Evolutionary conservation across 805 yeast genomes (phyloP).

Genomic region (Cyberlindnera suaveolens): DNA sequence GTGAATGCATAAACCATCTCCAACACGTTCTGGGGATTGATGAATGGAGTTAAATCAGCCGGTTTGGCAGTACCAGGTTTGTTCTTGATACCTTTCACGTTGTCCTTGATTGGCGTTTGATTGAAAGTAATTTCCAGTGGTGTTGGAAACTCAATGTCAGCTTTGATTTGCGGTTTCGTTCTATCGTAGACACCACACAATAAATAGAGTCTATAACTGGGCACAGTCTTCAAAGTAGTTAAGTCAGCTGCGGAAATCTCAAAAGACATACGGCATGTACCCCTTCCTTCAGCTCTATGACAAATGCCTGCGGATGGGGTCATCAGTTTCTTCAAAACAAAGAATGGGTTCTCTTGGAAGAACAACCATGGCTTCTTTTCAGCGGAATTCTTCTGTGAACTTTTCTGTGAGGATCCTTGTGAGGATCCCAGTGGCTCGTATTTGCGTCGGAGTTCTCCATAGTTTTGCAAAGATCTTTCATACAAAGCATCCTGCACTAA

Average conservation of each 20-base stretch:
- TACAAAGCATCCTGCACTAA: slow-evolving; percentile 32
- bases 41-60: slow-evolving; percentile 59
- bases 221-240: slow-evolving; percentile 26
- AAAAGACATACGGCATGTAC: slow-evolving; percentile 38
- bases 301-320: slow-evolving; percentile 43
- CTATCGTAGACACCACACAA: slow-evolving; percentile 44
- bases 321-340: slow-evolving; percentile 38
- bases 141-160: slow-evolving; percentile 56
- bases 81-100: slow-evolving; percentile 70
- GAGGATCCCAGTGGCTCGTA: slow-evolving; percentile 1
- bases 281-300: slow-evolving; percentile 36
- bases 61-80: slow-evolving; percentile 77
- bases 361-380: slow-evolving; percentile 35
- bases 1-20: slow-evolving; percentile 56
- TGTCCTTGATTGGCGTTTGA: slow-evolving; percentile 39
- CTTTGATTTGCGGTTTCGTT: slow-evolving; percentile 22
- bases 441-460: slow-evolving; percentile 22
- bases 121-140: slow-evolving; percentile 68
- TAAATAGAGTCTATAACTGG: slow-evolving; percentile 38
- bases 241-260: slow-evolving; percentile 37
- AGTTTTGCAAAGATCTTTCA: slow-evolving; percentile 34
- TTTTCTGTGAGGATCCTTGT: slow-evolving; percentile 5
- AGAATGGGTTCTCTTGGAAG: slow-evolving; percentile 55
- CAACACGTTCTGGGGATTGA: slow-evolving; percentile 36
- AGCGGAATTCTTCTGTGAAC: slow-evolving; percentile 2